These are phyloP conservation scores for Singerocomus inundabilis DNA, from an alignment of 1,284 basidiomycete genomes.

Conservation along the genomic window DNA sequence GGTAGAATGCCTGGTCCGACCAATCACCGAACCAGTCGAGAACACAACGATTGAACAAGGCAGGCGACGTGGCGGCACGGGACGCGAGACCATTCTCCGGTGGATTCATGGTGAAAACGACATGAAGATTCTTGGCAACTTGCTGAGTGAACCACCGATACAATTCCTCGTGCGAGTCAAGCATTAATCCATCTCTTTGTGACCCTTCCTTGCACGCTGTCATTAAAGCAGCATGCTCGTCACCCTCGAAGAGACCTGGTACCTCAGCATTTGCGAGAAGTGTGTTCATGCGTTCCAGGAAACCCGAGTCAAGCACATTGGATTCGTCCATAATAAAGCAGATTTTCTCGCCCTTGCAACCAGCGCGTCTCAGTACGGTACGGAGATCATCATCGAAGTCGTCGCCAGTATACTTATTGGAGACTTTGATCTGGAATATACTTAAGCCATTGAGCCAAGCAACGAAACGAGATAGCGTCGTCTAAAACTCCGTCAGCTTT, in stretches of 20 bases:
- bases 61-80: conserved; percentile 95
- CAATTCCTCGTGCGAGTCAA: conserved; percentile 96
- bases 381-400: conserved; percentile 99
- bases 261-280: conserved; percentile 99
- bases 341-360: conserved; percentile 98
- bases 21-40: conserved; percentile 99
- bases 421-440: conserved; percentile 99
- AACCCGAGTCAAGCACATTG: conserved; percentile 97
- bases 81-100: conserved; percentile 94
- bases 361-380: conserved; percentile 88
- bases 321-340: conserved; percentile 99
- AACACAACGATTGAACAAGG: conserved; percentile 97
- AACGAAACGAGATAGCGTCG: conserved; percentile 96
- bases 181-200: conserved; percentile 95
- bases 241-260: conserved; percentile 97
- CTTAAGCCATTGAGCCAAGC: conserved; percentile 99
- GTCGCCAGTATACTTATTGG: conserved; percentile 97
- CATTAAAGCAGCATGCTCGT: conserved; percentile 96
- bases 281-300: conserved; percentile 99
- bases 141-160: conserved; percentile 98
- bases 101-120: conserved; percentile 99
- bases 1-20: conserved; percentile 96
- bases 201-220: conserved; percentile 99
- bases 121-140: conserved; percentile 94
- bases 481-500: conserved; percentile 49